Evolutionary conservation across 2,329 filamentous ascomycete genomes (phyloP).

Genomic region (Pyricularia grisea): DNA sequence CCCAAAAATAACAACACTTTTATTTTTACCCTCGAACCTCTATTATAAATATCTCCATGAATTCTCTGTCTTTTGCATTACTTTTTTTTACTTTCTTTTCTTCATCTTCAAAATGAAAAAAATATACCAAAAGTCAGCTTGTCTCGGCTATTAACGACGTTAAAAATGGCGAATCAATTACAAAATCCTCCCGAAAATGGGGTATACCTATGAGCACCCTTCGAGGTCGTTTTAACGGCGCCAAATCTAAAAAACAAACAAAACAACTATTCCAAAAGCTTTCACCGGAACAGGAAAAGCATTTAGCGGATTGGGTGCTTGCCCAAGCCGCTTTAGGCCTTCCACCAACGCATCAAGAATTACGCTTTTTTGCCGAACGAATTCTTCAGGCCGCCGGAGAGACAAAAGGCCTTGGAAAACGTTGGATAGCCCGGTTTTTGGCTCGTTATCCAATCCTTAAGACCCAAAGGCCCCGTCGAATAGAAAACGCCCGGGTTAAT

Average conservation of each 20-base stretch:
- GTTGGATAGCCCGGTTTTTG: slow-evolving; percentile 4
- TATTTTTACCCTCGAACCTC: neutral
- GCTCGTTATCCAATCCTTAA: slow-evolving; percentile 1
- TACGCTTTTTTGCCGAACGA: slow-evolving; percentile 4
- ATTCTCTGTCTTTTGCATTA: neutral
- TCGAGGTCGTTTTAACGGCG: neutral
- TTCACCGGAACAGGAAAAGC: no score
- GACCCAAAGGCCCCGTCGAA: neutral
- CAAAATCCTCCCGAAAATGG: slow-evolving; percentile 1
- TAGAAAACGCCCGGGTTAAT: no score
- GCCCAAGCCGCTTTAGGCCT: slow-evolving; percentile 6
- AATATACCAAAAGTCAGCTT: neutral
- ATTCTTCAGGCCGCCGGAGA: slow-evolving; percentile 5
- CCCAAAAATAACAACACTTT: neutral
- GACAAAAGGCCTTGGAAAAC: slow-evolving; percentile 1
- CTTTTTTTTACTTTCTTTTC: neutral
- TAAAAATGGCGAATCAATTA: neutral
- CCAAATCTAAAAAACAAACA: neutral
- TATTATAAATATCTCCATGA: neutral
- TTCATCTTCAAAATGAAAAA: neutral
- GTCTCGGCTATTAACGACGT: neutral
- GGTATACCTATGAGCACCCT: slow-evolving; percentile 2
- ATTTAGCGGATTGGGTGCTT: slow-evolving; percentile 6
- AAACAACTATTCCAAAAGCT: neutral
- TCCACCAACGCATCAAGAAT: slow-evolving; percentile 4